A percentile compares a stretch with the other conserved stretches of the same genome.
phyloP scores from a whole-genome alignment of 352 stramenopile genomes.

The Salisapilia sapeloensis region DNA sequence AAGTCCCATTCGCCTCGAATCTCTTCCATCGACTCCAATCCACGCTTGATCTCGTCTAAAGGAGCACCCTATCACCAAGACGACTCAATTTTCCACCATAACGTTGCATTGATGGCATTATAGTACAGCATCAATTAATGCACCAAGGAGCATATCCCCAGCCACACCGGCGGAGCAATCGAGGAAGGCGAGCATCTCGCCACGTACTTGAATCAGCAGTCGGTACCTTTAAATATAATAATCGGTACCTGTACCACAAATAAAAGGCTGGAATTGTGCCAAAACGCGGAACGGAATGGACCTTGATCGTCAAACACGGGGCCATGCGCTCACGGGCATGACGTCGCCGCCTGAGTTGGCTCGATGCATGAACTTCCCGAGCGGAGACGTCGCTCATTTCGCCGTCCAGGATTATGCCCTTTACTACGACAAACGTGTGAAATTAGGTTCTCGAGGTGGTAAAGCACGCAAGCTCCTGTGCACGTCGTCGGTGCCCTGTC shows the following conservation, averaged over 20 bases:
- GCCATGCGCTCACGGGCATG: not conserved
- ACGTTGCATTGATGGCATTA: slow-evolving; percentile 1
- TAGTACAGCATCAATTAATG: slow-evolving; percentile 70
- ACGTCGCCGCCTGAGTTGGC: slow-evolving; percentile 8
- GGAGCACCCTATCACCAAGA: slow-evolving; percentile 25
- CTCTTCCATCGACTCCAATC: slow-evolving; percentile 30
- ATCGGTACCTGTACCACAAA: too few relatives aligned
- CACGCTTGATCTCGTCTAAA: slow-evolving; percentile 30
- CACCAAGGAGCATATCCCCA: slow-evolving; percentile 84
- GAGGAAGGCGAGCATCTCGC: slow-evolving; percentile 49
- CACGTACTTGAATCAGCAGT: not conserved
- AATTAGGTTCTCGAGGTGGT: slow-evolving; percentile 27
- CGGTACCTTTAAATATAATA: too few relatives aligned
- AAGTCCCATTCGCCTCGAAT: slow-evolving; percentile 83
- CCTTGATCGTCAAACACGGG: too few relatives aligned
- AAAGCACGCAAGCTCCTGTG: slow-evolving; percentile 43
- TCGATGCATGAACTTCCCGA: slow-evolving; percentile 23
- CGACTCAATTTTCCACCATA: slow-evolving; percentile 1
- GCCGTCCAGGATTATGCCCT: slow-evolving; percentile 47
- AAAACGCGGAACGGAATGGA: too few relatives aligned
- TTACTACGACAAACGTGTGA: slow-evolving; percentile 32
- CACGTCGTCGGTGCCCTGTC: slow-evolving; percentile 12
- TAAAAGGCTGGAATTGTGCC: too few relatives aligned
- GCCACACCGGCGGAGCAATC: slow-evolving; percentile 83
- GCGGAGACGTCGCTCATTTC: slow-evolving; percentile 27